Percentiles rank a stretch among this genome's conserved stretches.
Evolutionary conservation across 768 basidiomycete genomes (phyloP).

Genomic region (Mycena albidolilacea): DNA sequence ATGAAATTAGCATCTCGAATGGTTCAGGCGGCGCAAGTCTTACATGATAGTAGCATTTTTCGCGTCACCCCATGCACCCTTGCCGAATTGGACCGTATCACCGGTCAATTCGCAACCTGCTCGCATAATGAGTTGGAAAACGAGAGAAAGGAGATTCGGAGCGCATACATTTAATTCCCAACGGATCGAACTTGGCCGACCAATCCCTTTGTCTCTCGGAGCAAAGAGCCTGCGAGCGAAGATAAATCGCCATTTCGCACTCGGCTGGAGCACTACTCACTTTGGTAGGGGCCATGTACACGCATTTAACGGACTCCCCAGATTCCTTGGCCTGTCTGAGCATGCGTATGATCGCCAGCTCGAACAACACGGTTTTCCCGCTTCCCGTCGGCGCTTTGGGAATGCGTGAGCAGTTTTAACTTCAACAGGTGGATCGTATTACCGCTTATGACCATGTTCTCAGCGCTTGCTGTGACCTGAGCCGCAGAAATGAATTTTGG

Average conservation of each 20-base stretch:
- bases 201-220: slow-evolving; percentile 89
- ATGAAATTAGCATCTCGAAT: slow-evolving; percentile 21
- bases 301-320: slow-evolving; percentile 69
- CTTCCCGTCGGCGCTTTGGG: slow-evolving; percentile 93
- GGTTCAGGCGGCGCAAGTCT: slow-evolving; percentile 40
- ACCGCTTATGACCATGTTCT: slow-evolving; percentile 87
- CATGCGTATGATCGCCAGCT: slow-evolving; percentile 88
- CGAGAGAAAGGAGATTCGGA: slow-evolving; percentile 34
- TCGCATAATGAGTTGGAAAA: slow-evolving; percentile 17
- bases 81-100: slow-evolving; percentile 81
- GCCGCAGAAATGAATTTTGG: not conserved
- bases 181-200: slow-evolving; percentile 80
- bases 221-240: slow-evolving; percentile 81
- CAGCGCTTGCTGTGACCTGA: slow-evolving; percentile 71
- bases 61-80: slow-evolving; percentile 80
- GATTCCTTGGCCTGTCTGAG: slow-evolving; percentile 59
- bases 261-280: slow-evolving; percentile 51
- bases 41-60: slow-evolving; percentile 87
- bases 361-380: slow-evolving; percentile 96
- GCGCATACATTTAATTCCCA: slow-evolving; percentile 80
- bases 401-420: slow-evolving; percentile 16
- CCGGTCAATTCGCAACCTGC: slow-evolving; percentile 93
- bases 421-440: slow-evolving; percentile 13
- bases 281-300: slow-evolving; percentile 97
- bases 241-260: slow-evolving; percentile 1